Base-by-base conservation (phyloP, 257 asterid genomes). In the Vinca minor region DNA sequence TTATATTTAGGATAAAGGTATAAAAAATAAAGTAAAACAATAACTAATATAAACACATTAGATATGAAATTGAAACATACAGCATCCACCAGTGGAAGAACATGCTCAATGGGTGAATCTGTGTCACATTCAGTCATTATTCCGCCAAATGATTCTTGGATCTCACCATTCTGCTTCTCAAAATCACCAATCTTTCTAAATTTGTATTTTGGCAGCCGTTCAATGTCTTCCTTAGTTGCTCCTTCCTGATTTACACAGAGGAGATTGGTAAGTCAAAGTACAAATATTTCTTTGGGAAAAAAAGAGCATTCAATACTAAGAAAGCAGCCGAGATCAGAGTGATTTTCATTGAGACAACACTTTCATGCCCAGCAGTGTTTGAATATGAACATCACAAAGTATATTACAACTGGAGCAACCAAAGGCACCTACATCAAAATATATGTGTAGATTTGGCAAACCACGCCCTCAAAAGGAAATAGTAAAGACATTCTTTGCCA, bases 201-300 rank as follows among this genome's bases (percentile, higher is more conserved):
- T 68, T 74, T 89, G 89, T 77, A 92, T 62, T 59, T 87, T 8
- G 98, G 96, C 25, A 92, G 82, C 58, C 91, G 82, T 47, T 89
- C 98, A 39, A 92, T 89, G 65, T 88, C 98, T 81, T 92, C 96
- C 81, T 84, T 89, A 8, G 96, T 84, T 74, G 98, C 98, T 74
- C 98, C 98, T 84, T 92, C 98, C 98, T 92, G 85, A 53, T 59
- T 63, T 38, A 41, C 53, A 26, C n/a, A 53, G 67, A 35, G 36
- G 23, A 34, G 55, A 49, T 57, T 36, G 8, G 5, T 5, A 20
- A 34, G 67, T n/a, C n/a, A n/a, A n/a, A n/a, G n/a, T n/a, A n/a
- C n/a, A n/a, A n/a, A n/a, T n/a, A n/a, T n/a, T n/a, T n/a, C n/a
- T n/a, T n/a, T n/a, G n/a, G n/a, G n/a, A n/a, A n/a, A n/a, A 36